Percentiles rank a stretch among this genome's conserved stretches.
These are phyloP conservation scores for Colletotrichum cereale DNA, from an alignment of 2,329 filamentous ascomycete genomes.

Conservation along the genomic window DNA sequence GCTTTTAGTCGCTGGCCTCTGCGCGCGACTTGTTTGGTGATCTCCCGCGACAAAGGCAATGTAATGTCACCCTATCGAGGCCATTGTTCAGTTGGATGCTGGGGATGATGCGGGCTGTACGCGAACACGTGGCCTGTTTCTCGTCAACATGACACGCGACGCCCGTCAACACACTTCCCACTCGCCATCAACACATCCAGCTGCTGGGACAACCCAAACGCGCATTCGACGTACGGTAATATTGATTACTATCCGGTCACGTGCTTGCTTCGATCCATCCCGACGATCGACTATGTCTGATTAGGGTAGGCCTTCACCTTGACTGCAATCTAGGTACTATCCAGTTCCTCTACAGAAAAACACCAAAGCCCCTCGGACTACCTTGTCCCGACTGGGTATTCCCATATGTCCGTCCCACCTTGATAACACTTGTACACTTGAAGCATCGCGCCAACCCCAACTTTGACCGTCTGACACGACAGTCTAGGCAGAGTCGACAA, in stretches of 20 bases:
- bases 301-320: neutral
- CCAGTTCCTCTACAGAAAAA: neutral
- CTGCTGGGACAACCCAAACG: conserved; percentile 30
- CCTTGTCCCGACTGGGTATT: conserved; percentile 1
- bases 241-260: neutral
- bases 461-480: neutral
- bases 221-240: too few species aligned
- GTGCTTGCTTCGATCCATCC: too few species aligned
- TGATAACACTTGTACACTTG: neutral
- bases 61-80: neutral
- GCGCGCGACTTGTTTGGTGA: conserved; percentile 25
- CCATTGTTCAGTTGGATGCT: neutral
- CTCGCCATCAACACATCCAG: neutral
- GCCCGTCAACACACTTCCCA: neutral
- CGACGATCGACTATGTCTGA: too few species aligned
- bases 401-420: conserved; percentile 2
- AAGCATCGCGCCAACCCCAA: neutral
- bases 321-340: neutral
- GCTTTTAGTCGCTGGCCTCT: conserved; percentile 26
- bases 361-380: neutral
- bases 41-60: conserved; percentile 15
- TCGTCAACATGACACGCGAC: neutral
- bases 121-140: neutral
- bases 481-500: conserved; percentile 45
- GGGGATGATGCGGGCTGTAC: conserved; percentile 22